Conservation (phyloP, 2,329 filamentous ascomycete genomes). For the Phialemoniopsis sp. region DNA sequence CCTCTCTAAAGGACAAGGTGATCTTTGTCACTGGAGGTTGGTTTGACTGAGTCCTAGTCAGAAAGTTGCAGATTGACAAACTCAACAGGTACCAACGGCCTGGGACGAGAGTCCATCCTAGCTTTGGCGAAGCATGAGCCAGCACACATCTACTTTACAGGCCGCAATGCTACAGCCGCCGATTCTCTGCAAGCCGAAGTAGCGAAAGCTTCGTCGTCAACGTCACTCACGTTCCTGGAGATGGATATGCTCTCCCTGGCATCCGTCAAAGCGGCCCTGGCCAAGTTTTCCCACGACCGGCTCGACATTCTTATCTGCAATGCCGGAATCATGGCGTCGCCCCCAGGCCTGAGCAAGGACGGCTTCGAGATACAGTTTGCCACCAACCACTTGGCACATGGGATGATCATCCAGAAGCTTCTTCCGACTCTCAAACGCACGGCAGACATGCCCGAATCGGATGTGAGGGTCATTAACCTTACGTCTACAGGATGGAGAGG, state of each 20-base stretch:
- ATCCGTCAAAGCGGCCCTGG: slow-evolving; percentile 27
- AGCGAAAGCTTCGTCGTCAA: slow-evolving; percentile 13
- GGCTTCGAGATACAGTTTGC: slow-evolving; percentile 41
- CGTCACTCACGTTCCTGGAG: slow-evolving; percentile 24
- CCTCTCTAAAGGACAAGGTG: slow-evolving; percentile 28
- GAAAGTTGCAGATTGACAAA: background rate
- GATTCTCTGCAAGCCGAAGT: slow-evolving; percentile 19
- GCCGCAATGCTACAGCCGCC: slow-evolving; percentile 29
- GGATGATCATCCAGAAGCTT: slow-evolving; percentile 30
- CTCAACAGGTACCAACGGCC: slow-evolving; percentile 27
- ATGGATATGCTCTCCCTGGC: slow-evolving; percentile 34
- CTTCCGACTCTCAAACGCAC: slow-evolving; percentile 16
- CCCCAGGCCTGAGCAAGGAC: slow-evolving; percentile 29
- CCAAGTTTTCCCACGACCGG: slow-evolving; percentile 23
- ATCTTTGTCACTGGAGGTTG: slow-evolving; percentile 36
- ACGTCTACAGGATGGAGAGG: slow-evolving; percentile 14
- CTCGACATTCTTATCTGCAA: slow-evolving; percentile 42
- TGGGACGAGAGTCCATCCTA: slow-evolving; percentile 34
- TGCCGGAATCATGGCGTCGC: slow-evolving; percentile 34
- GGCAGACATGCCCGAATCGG: slow-evolving; percentile 10
- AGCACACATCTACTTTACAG: slow-evolving; percentile 47
- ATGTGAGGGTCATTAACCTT: slow-evolving; percentile 19
- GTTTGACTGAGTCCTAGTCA: background rate
- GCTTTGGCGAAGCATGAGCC: slow-evolving; percentile 38
- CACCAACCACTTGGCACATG: slow-evolving; percentile 40